Percentiles rank a stretch among this genome's conserved stretches.
These are phyloP conservation scores for Erodium moschatum DNA, from an alignment of 441 rosid species.

Conservation along the genomic window DNA sequence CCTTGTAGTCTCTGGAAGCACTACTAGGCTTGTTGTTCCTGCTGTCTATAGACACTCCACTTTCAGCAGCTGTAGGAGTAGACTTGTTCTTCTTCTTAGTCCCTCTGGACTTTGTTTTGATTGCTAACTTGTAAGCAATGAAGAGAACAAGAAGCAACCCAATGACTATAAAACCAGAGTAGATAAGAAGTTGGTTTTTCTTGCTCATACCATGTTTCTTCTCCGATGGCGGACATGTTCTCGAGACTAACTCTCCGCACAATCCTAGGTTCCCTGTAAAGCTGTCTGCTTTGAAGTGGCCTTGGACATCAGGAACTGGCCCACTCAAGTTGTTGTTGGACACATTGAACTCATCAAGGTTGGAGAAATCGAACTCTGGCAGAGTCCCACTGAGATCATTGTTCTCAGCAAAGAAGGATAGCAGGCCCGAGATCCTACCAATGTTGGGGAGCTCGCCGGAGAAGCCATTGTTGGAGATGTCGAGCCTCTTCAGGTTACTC, in stretches of 20 bases:
- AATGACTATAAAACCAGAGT: constrained; percentile 39
- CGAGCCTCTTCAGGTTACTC: constrained; percentile 39
- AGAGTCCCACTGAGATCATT: constrained; percentile 38
- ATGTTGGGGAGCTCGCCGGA: constrained; percentile 37
- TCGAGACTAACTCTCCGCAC: constrained; percentile 36
- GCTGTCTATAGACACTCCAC: too few species aligned
- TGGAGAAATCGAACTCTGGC: constrained; percentile 40
- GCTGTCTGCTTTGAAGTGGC: constrained; percentile 30
- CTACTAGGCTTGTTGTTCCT: too few species aligned
- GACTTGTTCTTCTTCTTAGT: constrained; percentile 1
- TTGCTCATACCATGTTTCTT: constrained; percentile 12
- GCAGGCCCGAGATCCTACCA: constrained; percentile 32
- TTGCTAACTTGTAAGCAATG: constrained; percentile 21
- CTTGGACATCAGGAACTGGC: constrained; percentile 37
- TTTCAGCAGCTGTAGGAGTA: background rate
- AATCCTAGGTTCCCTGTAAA: constrained; percentile 39
- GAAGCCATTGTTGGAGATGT: constrained; percentile 38
- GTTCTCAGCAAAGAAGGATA: constrained; percentile 37
- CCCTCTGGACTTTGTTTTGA: constrained; percentile 20
- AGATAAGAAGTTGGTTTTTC: constrained; percentile 29
- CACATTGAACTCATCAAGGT: constrained; percentile 39
- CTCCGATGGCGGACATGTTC: constrained; percentile 31
- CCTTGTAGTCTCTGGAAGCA: constrained; percentile 25
- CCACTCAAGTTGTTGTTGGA: constrained; percentile 52
- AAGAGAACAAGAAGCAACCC: constrained; percentile 26